Evolutionary conservation across 306 rosid species (phyloP).

Genomic region (Hippophae gyantsensis): DNA sequence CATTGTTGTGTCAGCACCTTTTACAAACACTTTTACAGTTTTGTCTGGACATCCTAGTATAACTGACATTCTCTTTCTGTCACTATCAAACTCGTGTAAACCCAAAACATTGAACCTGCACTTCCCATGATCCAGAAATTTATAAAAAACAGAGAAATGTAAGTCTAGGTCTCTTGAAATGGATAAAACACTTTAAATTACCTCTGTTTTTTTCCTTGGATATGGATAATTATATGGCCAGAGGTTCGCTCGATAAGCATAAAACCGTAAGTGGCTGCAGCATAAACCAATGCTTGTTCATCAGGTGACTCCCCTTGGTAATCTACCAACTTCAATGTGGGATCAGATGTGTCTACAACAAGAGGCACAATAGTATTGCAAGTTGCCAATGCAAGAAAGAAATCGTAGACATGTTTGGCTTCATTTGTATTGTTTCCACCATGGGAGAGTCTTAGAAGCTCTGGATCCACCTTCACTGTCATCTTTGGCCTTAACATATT

Average conservation of each 20-base stretch:
- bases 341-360: slow-evolving; percentile 27
- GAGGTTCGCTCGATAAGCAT: slow-evolving; percentile 96
- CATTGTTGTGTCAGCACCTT: slow-evolving; percentile 94
- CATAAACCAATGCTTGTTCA: slow-evolving; percentile 94
- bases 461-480: slow-evolving; percentile 54
- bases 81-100: slow-evolving; percentile 91
- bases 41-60: slow-evolving; percentile 80
- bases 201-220: slow-evolving; percentile 94
- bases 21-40: slow-evolving; percentile 76
- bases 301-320: slow-evolving; percentile 99
- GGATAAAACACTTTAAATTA: slow-evolving; percentile 21
- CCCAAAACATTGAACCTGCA: slow-evolving; percentile 95
- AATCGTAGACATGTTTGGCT: slow-evolving; percentile 64
- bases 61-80: slow-evolving; percentile 94
- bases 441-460: slow-evolving; percentile 48
- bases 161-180: neutral
- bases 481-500: slow-evolving; percentile 63
- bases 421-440: slow-evolving; percentile 39
- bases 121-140: slow-evolving; percentile 15
- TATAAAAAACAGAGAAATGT: neutral
- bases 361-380: slow-evolving; percentile 92
- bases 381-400: slow-evolving; percentile 93
- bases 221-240: slow-evolving; percentile 84
- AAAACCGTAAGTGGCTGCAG: slow-evolving; percentile 88
- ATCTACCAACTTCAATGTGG: slow-evolving; percentile 29